Base-by-base conservation (phyloP, 352 stramenopile species). In the Pythium graminicola region DNA sequence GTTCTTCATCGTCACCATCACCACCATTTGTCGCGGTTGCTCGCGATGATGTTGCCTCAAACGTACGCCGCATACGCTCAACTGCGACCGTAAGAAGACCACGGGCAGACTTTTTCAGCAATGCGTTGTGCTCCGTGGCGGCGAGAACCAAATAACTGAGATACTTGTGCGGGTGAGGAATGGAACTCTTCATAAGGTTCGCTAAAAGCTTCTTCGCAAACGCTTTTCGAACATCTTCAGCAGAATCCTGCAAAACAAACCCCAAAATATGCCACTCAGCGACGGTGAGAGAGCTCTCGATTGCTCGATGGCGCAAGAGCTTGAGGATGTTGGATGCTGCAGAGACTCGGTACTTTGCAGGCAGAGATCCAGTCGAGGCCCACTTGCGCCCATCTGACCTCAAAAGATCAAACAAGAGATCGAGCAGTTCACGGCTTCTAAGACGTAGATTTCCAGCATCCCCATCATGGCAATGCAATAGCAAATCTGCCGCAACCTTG, bases 231-330 rank as follows among this genome's bases (percentile, higher is more conserved):
- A 94, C 81, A 20, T 85, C 73, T 62, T 89, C 75, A 31, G 65
- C 76, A 1, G 80, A 76, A 44, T 94, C 84, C 60, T 87, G 75
- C 46, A 93, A 70, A 2, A 72, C 76, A 17, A 85, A 86, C 4
- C 80, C 80, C 4, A 94, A 72, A 29, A 87, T 54, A 32, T 93
- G 84, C 84, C 84, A 94, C 27, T 94, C 69, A 1, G 72, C 60
- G 4, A 88, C 50, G 0, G 54, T 68, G 0, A 91, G 29, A 4
- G 63, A 69, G 6, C 52, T 64, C 43, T 94, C 84, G 4, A 91
- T 63, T 2, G 55, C 57, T 20, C 64, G 50, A n/a, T 72, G 70
- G 4, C 80, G 77, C 50, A 85, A 68, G 4, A 93, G 32, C 39
- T 87, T 88, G 6, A 94, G 57, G 31, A 93, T 51, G 24, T 68